Evolutionary conservation across 192 early-diverging fungal species (phyloP).

Genomic region (Linnemannia schmuckeri): DNA sequence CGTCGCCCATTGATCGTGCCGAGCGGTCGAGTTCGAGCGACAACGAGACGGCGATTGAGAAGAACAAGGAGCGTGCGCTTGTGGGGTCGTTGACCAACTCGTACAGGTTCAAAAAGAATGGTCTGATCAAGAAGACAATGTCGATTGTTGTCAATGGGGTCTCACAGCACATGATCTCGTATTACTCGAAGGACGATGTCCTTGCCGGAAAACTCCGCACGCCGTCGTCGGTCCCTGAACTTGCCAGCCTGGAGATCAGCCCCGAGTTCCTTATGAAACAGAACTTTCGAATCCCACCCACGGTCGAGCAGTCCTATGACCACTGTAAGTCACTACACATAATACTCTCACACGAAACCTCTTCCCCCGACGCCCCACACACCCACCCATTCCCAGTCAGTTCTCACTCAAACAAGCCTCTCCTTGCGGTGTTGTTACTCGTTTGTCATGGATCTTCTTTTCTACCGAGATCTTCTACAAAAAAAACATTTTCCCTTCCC

Average conservation of each 20-base stretch:
- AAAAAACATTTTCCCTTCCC: neutral
- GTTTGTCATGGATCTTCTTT: neutral
- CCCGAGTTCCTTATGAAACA: constrained; percentile 70
- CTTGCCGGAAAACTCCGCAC: constrained; percentile 62
- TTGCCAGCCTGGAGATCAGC: constrained; percentile 67
- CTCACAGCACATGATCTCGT: constrained; percentile 69
- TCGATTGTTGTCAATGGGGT: constrained; percentile 76
- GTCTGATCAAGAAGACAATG: constrained; percentile 85
- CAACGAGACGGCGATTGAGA: constrained; percentile 50
- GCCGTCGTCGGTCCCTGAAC: constrained; percentile 64
- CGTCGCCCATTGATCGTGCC: constrained; percentile 56
- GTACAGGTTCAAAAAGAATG: constrained; percentile 71
- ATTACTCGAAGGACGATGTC: constrained; percentile 70
- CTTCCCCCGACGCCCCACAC: neutral
- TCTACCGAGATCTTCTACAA: neutral
- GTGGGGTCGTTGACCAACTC: constrained; percentile 69
- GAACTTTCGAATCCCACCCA: constrained; percentile 70
- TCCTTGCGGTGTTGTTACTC: neutral
- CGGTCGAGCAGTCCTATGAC: constrained; percentile 53
- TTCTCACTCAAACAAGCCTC: neutral
- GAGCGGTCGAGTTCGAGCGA: constrained; percentile 39
- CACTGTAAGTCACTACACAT: constrained; percentile 21
- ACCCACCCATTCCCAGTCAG: neutral
- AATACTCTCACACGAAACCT: neutral
- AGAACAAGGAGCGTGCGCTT: constrained; percentile 65